Evolutionary conservation across 2,329 filamentous ascomycete species (phyloP), one percentile per base, ranked within the genome.

Genomic region (Colletotrichum siamense): DNA sequence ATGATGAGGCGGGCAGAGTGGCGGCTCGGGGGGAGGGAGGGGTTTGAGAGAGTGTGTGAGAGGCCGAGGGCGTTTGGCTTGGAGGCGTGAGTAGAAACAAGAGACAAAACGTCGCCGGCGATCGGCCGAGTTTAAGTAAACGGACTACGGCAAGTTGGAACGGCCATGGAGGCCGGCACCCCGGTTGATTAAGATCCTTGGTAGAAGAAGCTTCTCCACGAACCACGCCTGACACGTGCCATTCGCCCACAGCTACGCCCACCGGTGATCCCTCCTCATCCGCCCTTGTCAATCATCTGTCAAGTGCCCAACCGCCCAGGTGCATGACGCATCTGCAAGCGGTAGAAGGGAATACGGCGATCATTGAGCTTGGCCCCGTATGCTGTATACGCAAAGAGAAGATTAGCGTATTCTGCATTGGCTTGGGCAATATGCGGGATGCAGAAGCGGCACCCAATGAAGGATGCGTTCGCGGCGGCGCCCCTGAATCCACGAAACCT

Each of bases 71-170:
- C 55, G 55, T 24, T 18, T 59, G 22, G 55, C 55, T 59, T 28
- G 6, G 6, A 67, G 64, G 67, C 67, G 32, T 24, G 67, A 30
- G 13, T 49, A 49, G 67, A 30, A 30, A 61, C 22, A 22, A 44
- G 24, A 59, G 5, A 26, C 18, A 12, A 36, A 16, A 22, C n/a
- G 18, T 24, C 34, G 15, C 57, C 22, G 22, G 61, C 61, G 61
- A 64, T 36, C 61, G 32, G 32, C 61, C 13, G 61, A 52, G 49
- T 44, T 75, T 74, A 76, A 76, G 66, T 69, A 74, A 73, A 73
- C n/a, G 63, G 26, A 22, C 39, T 10, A 65, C 22, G 22, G 24
- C 64, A 34, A 61, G 22, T 55, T n/a, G 16, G 16, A 66, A 57
- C 44, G 61, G 39, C 52, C 71, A 32, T 34, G 30, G 30, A 36